phyloP scores from a whole-genome alignment of 345 rosid species.

The Erysimum cheiranthoides region DNA sequence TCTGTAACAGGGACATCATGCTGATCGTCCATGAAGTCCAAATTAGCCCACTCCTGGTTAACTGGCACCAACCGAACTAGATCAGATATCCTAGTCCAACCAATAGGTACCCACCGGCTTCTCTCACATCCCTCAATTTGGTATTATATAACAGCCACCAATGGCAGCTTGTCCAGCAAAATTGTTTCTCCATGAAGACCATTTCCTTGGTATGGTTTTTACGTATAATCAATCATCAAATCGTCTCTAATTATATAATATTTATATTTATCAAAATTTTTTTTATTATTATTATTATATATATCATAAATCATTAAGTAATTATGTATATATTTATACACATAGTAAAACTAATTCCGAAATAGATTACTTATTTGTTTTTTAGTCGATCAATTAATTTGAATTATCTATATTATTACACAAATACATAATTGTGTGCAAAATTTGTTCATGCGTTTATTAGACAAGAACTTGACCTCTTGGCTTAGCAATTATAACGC shows the following conservation, averaged over 20 bases:
- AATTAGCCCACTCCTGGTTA: no score
- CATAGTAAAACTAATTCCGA: neutral
- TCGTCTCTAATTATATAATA: conserved; percentile 1
- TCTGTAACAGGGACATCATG: no score
- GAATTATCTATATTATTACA: conserved; percentile 16
- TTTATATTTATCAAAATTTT: neutral
- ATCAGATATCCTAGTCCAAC: no score
- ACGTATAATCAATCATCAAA: conserved; percentile 33
- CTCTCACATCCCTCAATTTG: no score
- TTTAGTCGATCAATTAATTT: neutral
- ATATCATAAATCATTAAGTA: neutral
- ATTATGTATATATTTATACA: neutral
- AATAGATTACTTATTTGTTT: conserved; percentile 13
- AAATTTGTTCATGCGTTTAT: conserved; percentile 38
- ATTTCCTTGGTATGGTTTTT: no score
- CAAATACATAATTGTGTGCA: conserved; percentile 32
- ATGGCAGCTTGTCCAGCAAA: no score
- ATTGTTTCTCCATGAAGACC: no score
- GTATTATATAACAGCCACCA: no score
- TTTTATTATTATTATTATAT: neutral
- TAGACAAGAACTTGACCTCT: conserved; percentile 36
- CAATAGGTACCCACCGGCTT: no score
- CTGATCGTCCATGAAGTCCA: no score
- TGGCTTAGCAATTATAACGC: conserved; percentile 13
- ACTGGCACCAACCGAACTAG: no score